Evolutionary conservation across 805 yeast genomes (phyloP), one percentile per base, ranked within the genome.

Genomic region (Candida nanaspora): DNA sequence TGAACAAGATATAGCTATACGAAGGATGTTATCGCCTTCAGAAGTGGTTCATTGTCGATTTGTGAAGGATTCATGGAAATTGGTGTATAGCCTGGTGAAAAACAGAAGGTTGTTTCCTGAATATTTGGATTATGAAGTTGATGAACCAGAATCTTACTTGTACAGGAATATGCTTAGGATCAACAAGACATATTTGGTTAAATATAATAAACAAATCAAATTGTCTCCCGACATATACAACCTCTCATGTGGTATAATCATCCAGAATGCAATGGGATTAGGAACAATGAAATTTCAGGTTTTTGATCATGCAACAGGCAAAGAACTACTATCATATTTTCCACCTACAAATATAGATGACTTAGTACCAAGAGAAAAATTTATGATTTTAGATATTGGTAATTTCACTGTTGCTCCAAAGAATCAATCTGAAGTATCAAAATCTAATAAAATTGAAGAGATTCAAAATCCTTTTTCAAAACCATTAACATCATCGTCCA

Each of bases 331-430:
- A 39, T 63, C 68, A 1, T 76, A 69, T 43, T 76, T 70, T 48
- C 80, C 83, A 1, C 79, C 84, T 0, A 63, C 74, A 0, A 72
- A 74, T 47, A 72, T 80, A 34, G 70, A 69, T 39, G 83, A 78
- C 11, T 62, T 80, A 20, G 57, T 77, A n/a, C 82, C 82, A 1
- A 68, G 66, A 39, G 62, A 68, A 22, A 69, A 68, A 43, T 67
- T 75, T 48, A 67, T 75, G 21, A 58, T 78, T 20, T 52, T 78
- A 29, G 69, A 74, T 46, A 48, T 78, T 22, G 83, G 82, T 0
- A 66, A 63, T 35, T 75, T 80, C 47, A 44, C 42, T 2, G 55
- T 74, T 1, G n/a, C 20, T 3, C 20, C 27, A 5, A 26, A 8
- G n/a, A n/a, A 28, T 7, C 34, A 19, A 13, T 9, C 20, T 9